phyloP scores from a whole-genome alignment of 176 grass and related monocot species.

The Eragrostis nindensis region DNA sequence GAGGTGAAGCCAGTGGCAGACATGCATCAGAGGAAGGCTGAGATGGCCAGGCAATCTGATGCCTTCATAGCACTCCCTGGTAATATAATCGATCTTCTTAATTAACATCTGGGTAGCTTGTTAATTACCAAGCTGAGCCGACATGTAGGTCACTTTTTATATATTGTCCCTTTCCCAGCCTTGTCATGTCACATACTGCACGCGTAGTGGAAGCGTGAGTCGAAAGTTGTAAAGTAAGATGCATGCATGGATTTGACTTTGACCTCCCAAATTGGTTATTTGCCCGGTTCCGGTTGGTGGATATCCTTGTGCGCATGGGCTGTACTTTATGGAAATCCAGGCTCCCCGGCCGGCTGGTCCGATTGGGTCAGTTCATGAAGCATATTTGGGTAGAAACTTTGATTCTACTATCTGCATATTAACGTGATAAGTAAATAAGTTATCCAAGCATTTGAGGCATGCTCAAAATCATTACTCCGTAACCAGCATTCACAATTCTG shows the following conservation, averaged over 20 bases:
- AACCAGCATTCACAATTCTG: neutral
- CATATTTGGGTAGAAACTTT: neutral
- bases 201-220: constrained; percentile 46
- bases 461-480: neutral
- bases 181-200: constrained; percentile 31
- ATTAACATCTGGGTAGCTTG: neutral
- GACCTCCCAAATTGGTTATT: constrained; percentile 38
- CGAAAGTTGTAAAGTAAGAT: constrained; percentile 39
- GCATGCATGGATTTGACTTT: constrained; percentile 35
- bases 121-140: constrained; percentile 15
- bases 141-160: constrained; percentile 10
- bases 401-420: neutral
- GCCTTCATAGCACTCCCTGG: constrained; percentile 82
- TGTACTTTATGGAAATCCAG: constrained; percentile 28
- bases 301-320: neutral
- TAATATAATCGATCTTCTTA: constrained; percentile 23
- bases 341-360: neutral
- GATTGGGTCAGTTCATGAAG: neutral
- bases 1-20: constrained; percentile 67
- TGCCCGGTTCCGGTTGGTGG: neutral
- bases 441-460: neutral
- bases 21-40: constrained; percentile 82
- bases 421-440: neutral
- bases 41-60: constrained; percentile 74
- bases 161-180: constrained; percentile 22